Conservation (phyloP, 2,329 filamentous ascomycete genomes). For the Bretziella fagacearum region DNA sequence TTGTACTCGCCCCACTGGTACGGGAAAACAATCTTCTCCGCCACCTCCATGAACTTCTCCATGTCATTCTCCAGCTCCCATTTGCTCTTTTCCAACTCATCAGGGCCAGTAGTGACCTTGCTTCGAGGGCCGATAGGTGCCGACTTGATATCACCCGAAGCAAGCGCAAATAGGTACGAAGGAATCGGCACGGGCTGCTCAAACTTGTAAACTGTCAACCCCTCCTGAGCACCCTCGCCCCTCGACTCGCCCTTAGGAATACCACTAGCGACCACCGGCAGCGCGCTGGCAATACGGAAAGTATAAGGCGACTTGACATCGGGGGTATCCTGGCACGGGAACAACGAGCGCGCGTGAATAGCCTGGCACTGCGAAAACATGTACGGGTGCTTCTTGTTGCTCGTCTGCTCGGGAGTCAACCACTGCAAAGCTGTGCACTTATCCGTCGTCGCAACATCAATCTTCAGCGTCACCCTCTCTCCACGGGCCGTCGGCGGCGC, state of each 20-base stretch:
- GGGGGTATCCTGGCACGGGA: constrained; percentile 94
- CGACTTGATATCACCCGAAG: constrained; percentile 66
- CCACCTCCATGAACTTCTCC: constrained; percentile 77
- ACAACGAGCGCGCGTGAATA: constrained; percentile 83
- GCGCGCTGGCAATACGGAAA: constrained; percentile 70
- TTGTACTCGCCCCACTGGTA: constrained; percentile 96
- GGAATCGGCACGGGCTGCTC: constrained; percentile 86
- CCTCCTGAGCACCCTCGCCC: constrained; percentile 30
- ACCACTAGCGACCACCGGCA: constrained; percentile 85
- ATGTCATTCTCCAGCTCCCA: constrained; percentile 87
- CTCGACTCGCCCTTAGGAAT: constrained; percentile 36
- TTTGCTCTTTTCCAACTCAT: constrained; percentile 66
- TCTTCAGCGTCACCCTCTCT: constrained; percentile 38
- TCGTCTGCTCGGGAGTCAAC: constrained; percentile 84
- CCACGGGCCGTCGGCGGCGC: constrained; percentile 36
- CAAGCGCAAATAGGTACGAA: constrained; percentile 85
- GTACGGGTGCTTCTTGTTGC: constrained; percentile 89
- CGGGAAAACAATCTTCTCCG: constrained; percentile 65
- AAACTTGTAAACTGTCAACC: constrained; percentile 60
- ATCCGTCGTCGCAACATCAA: constrained; percentile 64
- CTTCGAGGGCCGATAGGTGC: constrained; percentile 79
- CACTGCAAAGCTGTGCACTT: constrained; percentile 88
- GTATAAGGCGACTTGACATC: constrained; percentile 92
- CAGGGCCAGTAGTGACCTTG: constrained; percentile 70
- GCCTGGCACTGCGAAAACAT: constrained; percentile 98